Evolutionary conservation across 371 early-diverging fungal species (phyloP), one percentile per base, ranked within the genome.

Genomic region (Fennellomyces sp.): DNA sequence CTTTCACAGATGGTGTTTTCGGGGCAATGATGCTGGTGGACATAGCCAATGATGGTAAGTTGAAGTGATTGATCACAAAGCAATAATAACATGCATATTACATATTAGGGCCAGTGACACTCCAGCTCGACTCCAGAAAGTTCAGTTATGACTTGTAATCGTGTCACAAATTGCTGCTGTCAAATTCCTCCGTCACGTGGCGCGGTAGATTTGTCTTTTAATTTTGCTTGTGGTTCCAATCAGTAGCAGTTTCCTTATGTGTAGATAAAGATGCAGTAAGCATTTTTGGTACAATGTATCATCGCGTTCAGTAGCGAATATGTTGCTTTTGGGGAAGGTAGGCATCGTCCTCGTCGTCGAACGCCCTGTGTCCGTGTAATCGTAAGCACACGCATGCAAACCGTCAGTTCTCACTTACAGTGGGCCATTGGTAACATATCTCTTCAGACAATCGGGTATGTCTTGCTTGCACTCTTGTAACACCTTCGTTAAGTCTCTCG

Each of bases 21-120:
- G 91, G 92, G 6, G 92, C 88, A 5, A 90, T 91, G 94, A 94
- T 95, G 95, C 56, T 81, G 51, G 95, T 96, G 13, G 82, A 82
- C 35, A 82, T 96, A 66, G 80, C 81, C 11, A 96, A 96, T 70
- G 96, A 93, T 52, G 88, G 89, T 74, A 68, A 56, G 42, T 36
- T 5, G 5, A 27, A 50, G 31, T 8, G 80, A 83, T 60, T 23
- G 17, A 12, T 17, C 35, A 28, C 26, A 13, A 2, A 42, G 39
- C 19, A 29, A 17, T 48, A 21, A 41, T n/a, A 13, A 17, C 13
- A 28, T 50, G 23, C 28, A 28, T 2, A 29, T 27, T 19, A 60
- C 4, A 52, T 47, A 26, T 51, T 45, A 45, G 45, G 45, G 4
- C 45, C 45, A 21, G 45, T 45, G 21, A 45, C 45, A 45, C n/a